These are phyloP conservation scores for Lachancea fermentati DNA, from an alignment of 805 yeast genomes.

Conservation along the genomic window DNA sequence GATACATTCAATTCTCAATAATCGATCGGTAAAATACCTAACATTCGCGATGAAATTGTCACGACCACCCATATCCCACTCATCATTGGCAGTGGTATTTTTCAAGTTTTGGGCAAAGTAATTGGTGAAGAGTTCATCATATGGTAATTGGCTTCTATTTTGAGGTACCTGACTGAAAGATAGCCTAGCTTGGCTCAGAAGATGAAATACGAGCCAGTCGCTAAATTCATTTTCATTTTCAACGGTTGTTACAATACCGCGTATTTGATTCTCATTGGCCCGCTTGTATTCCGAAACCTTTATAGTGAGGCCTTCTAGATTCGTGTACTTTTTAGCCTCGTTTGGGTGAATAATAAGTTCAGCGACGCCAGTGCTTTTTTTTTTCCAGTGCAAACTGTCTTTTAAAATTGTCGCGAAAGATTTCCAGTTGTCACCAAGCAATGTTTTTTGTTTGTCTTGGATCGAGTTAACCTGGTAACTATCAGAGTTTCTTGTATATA, in stretches of 20 bases:
- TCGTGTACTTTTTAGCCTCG: constrained; percentile 18
- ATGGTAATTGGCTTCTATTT: constrained; percentile 9
- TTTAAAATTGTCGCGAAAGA: constrained; percentile 12
- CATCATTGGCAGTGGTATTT: constrained; percentile 42
- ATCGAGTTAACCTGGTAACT: constrained; percentile 19
- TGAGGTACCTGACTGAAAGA: constrained; percentile 17
- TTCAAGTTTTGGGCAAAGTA: constrained; percentile 44
- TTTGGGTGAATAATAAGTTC: constrained; percentile 18
- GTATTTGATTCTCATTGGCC: constrained; percentile 29
- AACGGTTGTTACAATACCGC: constrained; percentile 36
- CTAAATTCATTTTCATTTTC: constrained; percentile 29
- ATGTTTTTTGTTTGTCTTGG: constrained; percentile 32
- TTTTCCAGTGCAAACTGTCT: neutral
- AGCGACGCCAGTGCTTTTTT: constrained; percentile 8
- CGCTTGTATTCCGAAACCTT: constrained; percentile 32
- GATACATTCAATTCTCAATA: constrained; percentile 46
- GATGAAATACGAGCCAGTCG: constrained; percentile 36
- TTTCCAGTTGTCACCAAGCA: constrained; percentile 29
- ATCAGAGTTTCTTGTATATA: constrained; percentile 31
- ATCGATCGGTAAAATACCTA: constrained; percentile 44
- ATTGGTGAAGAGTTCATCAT: constrained; percentile 34
- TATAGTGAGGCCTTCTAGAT: constrained; percentile 18
- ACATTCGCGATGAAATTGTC: constrained; percentile 39
- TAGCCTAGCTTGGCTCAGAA: constrained; percentile 34
- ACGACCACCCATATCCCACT: constrained; percentile 46